Base-by-base conservation (phyloP, 768 basidiomycete genomes). In the Trametopsis cervina region DNA sequence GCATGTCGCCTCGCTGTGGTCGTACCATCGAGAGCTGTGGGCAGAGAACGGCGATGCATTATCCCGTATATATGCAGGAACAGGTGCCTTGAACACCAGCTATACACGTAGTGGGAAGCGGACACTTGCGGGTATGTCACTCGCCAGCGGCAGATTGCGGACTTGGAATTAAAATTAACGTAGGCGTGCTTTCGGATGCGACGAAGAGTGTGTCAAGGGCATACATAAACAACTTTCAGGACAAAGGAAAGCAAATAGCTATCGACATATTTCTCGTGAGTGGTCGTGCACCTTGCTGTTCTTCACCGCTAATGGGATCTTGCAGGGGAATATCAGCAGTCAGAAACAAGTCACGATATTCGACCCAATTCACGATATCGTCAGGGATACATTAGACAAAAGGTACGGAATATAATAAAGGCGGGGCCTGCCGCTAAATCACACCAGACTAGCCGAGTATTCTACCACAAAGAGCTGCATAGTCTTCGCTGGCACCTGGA, bases 171-270 rank as follows among this genome's bases (percentile, higher is more conserved):
- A 22, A 49, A 47, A 18, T 44, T 51, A 48, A 46, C 46, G 25
- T 63, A 78, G 94, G 95, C 40, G 78, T 98, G 36, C 66, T 99
- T 20, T 93, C 91, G 4, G 94, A 99, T 68, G 96, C 95, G 3
- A 95, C 92, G 3, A 99, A 99, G 65, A 94, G 89, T 58, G 87
- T 91, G 25, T 91, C 89, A 2, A 80, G 95, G 51, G 94, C 94
- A 29, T 99, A 97, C 60, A 95, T 97, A 60, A 96, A 94, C 60
- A 97, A 97, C 62, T 96, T 99, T 62, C 88, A 94, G 58, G 96
- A 99, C 63, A 89, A 89, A 63, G 81, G 77, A 29, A 99, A 99
- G 62, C 96, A 99, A 59, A 64, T 77, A 2, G 92, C 94, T 0
- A 98, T 98, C 51, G 96, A 99, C 61, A 86, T 92, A 78, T 88